A percentile compares a stretch with the other conserved stretches of the same genome.
phyloP scores from a whole-genome alignment of 2,329 filamentous ascomycete species.

The Mollisia scopiformis region DNA sequence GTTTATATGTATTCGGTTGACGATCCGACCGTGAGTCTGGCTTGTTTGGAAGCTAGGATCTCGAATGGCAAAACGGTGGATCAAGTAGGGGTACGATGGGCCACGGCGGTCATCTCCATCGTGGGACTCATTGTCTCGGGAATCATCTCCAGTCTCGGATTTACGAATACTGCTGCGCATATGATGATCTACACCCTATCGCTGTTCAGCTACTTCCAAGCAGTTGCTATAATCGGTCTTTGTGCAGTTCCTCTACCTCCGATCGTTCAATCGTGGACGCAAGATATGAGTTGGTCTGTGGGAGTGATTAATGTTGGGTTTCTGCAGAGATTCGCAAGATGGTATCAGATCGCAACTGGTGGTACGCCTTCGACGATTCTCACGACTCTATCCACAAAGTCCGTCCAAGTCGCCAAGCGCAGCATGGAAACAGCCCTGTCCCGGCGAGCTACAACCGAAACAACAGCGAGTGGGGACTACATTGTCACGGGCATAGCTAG shows the following conservation, averaged over 20 bases:
- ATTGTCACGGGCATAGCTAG: constrained; percentile 82
- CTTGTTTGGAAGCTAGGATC: constrained; percentile 84
- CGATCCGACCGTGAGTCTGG: constrained; percentile 61
- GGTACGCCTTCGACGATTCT: constrained; percentile 83
- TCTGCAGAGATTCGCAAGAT: constrained; percentile 85
- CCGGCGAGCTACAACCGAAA: constrained; percentile 50
- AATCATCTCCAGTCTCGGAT: constrained; percentile 85
- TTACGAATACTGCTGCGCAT: constrained; percentile 92
- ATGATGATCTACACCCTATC: constrained; percentile 92
- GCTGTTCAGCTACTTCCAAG: constrained; percentile 92
- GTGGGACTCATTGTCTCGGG: constrained; percentile 83
- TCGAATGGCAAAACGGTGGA: constrained; percentile 94
- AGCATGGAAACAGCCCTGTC: constrained; percentile 42
- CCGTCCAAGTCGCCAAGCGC: constrained; percentile 74
- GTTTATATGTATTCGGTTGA: constrained; percentile 77
- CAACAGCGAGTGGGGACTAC: constrained; percentile 58
- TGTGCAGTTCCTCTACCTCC: constrained; percentile 81
- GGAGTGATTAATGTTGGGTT: constrained; percentile 87
- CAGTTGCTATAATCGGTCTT: constrained; percentile 88
- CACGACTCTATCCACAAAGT: constrained; percentile 72
- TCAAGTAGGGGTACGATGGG: constrained; percentile 85
- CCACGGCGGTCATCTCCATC: constrained; percentile 83
- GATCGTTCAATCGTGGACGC: constrained; percentile 89
- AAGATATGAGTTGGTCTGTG: constrained; percentile 98
- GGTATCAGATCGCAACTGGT: constrained; percentile 94